Conservation (phyloP, 192 early-diverging fungal species). For the Coemansia sp. region DNA sequence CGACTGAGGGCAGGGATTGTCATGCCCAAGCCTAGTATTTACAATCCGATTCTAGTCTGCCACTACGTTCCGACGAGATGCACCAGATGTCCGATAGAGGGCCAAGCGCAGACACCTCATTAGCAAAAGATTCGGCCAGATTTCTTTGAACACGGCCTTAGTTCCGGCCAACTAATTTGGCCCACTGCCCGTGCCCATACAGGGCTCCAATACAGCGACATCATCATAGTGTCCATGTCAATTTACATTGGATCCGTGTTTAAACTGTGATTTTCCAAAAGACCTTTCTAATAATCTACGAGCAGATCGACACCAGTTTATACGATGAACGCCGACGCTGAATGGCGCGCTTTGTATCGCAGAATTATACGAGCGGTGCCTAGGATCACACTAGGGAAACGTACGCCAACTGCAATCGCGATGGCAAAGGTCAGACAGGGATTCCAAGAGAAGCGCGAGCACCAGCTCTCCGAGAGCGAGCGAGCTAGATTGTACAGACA, state of each 20-base stretch:
- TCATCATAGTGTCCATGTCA: not conserved
- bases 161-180: not conserved
- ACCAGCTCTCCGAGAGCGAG: slow-evolving; percentile 6
- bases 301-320: not conserved
- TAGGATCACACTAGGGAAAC: slow-evolving; percentile 23
- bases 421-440: slow-evolving; percentile 41
- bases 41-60: not conserved
- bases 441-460: slow-evolving; percentile 23
- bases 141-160: not conserved
- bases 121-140: not conserved
- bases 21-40: not conserved
- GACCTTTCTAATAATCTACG: not conserved
- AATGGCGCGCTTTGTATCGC: slow-evolving; percentile 46
- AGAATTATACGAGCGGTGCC: slow-evolving; percentile 42
- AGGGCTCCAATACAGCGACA: not conserved
- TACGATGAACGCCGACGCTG: slow-evolving; percentile 6
- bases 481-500: slow-evolving; percentile 17
- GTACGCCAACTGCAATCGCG: slow-evolving; percentile 1
- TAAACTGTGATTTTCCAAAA: not conserved
- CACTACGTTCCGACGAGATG: not conserved
- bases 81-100: not conserved
- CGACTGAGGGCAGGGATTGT: not conserved
- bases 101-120: not conserved
- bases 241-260: too few species aligned
- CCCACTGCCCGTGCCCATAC: not conserved